Conservation (phyloP, 2,329 filamentous ascomycete genomes). For the Ascochyta viciae-villosae region DNA sequence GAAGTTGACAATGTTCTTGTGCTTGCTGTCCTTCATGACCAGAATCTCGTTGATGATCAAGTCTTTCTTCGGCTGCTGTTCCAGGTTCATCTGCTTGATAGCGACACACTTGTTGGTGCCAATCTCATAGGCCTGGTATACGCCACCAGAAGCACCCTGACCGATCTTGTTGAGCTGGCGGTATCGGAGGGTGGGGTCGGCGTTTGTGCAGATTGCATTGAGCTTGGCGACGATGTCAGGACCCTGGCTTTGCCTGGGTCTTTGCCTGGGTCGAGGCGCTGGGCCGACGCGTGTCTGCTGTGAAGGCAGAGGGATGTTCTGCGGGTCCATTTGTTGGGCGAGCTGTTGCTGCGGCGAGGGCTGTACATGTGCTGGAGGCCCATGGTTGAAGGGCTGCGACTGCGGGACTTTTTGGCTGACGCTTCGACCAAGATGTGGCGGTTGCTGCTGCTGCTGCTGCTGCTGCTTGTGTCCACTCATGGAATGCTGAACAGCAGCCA, state of each 20-base stretch:
- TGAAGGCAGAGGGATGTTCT: conserved; percentile 55
- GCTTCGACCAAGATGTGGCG: conserved; percentile 70
- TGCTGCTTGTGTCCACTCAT: conserved; percentile 39
- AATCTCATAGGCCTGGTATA: conserved; percentile 88
- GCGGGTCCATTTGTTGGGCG: conserved; percentile 49
- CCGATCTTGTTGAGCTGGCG: conserved; percentile 92
- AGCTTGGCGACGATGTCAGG: conserved; percentile 84
- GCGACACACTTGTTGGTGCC: conserved; percentile 87
- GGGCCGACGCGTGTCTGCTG: conserved; percentile 61
- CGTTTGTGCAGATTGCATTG: conserved; percentile 87
- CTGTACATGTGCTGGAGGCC: conserved; percentile 50
- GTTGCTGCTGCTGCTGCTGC: conserved; percentile 25
- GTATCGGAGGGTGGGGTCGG: conserved; percentile 88
- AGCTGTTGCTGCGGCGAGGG: conserved; percentile 60
- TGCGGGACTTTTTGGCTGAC: conserved; percentile 69
- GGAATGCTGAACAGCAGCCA: conserved; percentile 79
- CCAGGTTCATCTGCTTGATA: conserved; percentile 99
- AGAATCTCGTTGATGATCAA: conserved; percentile 99
- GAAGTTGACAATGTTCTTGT: conserved; percentile 99
- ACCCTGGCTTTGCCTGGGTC: conserved; percentile 78
- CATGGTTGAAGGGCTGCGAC: conserved; percentile 35
- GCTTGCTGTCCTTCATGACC: conserved; percentile 98
- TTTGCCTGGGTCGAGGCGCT: conserved; percentile 74
- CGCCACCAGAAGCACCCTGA: conserved; percentile 94
- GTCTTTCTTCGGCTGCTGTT: conserved; percentile 98